These are phyloP conservation scores for Echites panduratus DNA, from an alignment of 257 asterid genomes.

Conservation along the genomic window DNA sequence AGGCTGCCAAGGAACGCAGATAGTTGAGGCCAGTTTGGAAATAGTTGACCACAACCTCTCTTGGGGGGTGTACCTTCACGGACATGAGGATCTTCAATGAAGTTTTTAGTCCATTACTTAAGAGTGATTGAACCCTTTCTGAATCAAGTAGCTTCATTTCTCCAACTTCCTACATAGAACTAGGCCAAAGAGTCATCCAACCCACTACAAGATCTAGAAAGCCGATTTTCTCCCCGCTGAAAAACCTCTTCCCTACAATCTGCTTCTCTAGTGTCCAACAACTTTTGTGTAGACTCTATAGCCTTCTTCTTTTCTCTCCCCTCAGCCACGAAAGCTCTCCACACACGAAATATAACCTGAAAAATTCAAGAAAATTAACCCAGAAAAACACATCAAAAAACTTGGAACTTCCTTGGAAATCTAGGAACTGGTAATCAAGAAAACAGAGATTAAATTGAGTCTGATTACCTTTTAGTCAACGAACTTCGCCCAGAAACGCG, in stretches of 20 bases:
- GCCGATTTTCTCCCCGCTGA: conserved; percentile 36
- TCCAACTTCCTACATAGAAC: conserved; percentile 41
- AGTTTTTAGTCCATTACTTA: conserved; percentile 31
- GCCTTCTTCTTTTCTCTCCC: no score
- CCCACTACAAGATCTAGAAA: conserved; percentile 43
- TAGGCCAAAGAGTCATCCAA: conserved; percentile 38
- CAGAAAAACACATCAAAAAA: no score
- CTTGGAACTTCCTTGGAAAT: no score
- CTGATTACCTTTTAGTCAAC: no score
- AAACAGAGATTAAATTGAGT: no score
- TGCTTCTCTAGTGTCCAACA: no score
- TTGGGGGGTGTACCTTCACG: conserved; percentile 28
- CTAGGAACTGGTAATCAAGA: no score
- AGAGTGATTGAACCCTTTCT: conserved; percentile 26
- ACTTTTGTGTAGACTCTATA: no score
- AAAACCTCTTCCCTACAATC: conserved; percentile 37
- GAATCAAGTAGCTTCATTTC: conserved; percentile 32
- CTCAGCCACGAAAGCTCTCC: no score
- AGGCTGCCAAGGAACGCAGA: conserved; percentile 28
- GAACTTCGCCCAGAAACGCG: no score
- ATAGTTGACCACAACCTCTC: conserved; percentile 25
- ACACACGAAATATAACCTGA: no score
- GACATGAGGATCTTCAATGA: conserved; percentile 29
- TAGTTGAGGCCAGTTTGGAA: conserved; percentile 34
- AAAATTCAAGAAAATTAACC: no score